These are phyloP conservation scores for Rhizopogon salebrosus DNA, from an alignment of 768 basidiomycete genomes.

Conservation along the genomic window DNA sequence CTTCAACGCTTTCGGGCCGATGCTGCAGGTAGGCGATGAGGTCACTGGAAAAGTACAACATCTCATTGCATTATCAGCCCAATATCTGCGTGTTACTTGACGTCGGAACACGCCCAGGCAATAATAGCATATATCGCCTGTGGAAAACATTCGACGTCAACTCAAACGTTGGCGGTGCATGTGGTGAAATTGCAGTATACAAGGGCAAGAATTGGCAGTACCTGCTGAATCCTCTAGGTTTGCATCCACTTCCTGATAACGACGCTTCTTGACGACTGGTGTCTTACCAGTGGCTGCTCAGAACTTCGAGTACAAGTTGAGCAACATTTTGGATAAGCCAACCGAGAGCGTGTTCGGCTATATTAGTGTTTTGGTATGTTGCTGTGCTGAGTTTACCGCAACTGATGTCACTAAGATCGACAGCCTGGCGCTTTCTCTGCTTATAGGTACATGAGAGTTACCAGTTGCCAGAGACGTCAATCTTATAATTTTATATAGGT, in stretches of 20 bases:
- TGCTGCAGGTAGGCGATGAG: constrained; percentile 62
- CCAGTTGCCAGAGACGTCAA: not conserved
- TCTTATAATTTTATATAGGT: constrained; percentile 32
- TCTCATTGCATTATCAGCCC: constrained; percentile 40
- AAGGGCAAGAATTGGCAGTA: constrained; percentile 86
- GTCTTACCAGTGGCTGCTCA: constrained; percentile 72
- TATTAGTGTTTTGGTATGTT: constrained; percentile 80
- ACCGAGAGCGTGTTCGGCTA: constrained; percentile 92
- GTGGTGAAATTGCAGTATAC: constrained; percentile 92
- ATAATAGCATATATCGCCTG: constrained; percentile 85
- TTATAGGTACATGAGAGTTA: constrained; percentile 45
- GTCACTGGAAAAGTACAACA: not conserved
- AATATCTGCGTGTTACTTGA: constrained; percentile 92
- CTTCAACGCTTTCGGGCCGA: constrained; percentile 86
- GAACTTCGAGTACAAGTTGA: constrained; percentile 93
- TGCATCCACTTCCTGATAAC: constrained; percentile 9
- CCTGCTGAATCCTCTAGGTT: constrained; percentile 80
- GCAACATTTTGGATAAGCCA: constrained; percentile 87
- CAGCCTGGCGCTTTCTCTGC: constrained; percentile 94
- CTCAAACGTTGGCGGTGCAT: constrained; percentile 91
- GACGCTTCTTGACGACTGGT: not conserved
- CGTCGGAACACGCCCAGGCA: constrained; percentile 87
- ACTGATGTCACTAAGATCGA: constrained; percentile 7
- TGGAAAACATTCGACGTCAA: constrained; percentile 95
- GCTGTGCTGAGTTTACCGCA: not conserved